Evolutionary conservation across 2,329 filamentous ascomycete species (phyloP).

Genomic region (Lasiodiplodia citricola): DNA sequence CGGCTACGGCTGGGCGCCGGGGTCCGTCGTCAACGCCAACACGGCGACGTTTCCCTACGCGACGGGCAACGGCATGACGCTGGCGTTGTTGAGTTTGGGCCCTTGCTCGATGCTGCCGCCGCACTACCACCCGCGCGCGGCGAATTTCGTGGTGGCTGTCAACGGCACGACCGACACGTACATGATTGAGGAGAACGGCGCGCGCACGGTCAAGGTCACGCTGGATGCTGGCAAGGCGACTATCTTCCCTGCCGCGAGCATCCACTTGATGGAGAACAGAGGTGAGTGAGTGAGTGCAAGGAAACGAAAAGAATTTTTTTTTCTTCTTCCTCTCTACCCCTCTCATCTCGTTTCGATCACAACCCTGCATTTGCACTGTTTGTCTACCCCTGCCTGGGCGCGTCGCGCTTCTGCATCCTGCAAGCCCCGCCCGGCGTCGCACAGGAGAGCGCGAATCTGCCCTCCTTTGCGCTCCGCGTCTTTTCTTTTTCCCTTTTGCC

Average conservation of each 20-base stretch:
- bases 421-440: background rate
- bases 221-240: conserved; percentile 55
- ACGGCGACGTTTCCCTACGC: conserved; percentile 58
- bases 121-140: conserved; percentile 57
- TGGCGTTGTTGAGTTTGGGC: conserved; percentile 54
- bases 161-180: conserved; percentile 57
- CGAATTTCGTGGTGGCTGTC: conserved; percentile 56
- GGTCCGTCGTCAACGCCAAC: conserved; percentile 59
- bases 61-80: conserved; percentile 54
- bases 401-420: background rate
- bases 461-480: background rate
- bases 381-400: background rate
- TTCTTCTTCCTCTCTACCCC: too few relatives aligned
- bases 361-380: conserved; percentile 13
- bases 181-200: conserved; percentile 60
- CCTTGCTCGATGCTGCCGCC: conserved; percentile 59
- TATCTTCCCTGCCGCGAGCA: conserved; percentile 54
- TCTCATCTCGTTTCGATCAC: background rate
- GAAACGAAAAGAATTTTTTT: background rate
- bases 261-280: conserved; percentile 59
- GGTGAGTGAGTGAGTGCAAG: conserved; percentile 39
- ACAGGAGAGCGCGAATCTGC: background rate
- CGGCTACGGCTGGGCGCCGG: conserved; percentile 51
- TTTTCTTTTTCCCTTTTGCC: background rate
- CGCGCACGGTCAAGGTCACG: conserved; percentile 47